These are phyloP conservation scores for Fraxinus excelsior DNA, from an alignment of 257 asterid species.

Conservation along the genomic window DNA sequence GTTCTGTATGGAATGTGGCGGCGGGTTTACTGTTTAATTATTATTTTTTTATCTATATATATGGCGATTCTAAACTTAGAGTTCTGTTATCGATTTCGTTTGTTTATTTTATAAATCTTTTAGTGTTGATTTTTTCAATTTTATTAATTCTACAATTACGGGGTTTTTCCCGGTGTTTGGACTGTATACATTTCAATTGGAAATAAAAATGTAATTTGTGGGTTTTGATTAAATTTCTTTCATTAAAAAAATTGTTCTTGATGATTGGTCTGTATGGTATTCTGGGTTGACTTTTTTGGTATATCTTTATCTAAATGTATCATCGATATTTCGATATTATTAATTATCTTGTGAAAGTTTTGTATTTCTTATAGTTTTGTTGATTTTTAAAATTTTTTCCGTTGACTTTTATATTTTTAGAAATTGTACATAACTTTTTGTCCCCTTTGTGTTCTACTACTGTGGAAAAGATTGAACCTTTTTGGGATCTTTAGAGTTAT, in stretches of 20 bases:
- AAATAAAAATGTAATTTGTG: not conserved
- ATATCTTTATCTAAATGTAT: not conserved
- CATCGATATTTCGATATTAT: not conserved
- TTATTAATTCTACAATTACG: not conserved
- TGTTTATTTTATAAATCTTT: too few relatives aligned
- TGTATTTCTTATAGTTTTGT: too few relatives aligned
- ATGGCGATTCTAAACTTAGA: not conserved
- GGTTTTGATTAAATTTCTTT: conserved; percentile 4
- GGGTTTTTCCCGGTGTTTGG: not conserved
- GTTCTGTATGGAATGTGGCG: not conserved
- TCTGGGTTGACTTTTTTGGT: not conserved
- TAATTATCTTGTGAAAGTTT: too few relatives aligned
- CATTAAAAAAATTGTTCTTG: conserved; percentile 6
- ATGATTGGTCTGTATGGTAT: not conserved
- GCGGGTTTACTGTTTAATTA: not conserved
- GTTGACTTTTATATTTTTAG: not conserved
- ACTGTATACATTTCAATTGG: not conserved
- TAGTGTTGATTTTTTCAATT: too few relatives aligned
- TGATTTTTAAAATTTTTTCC: too few relatives aligned
- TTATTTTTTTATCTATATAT: too few relatives aligned
- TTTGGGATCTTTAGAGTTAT: not conserved
- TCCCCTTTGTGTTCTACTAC: not conserved
- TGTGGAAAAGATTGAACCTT: not conserved
- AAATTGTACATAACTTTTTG: not conserved
- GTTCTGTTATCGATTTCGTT: not conserved